Evolutionary conservation across 106 monocot species (phyloP).

Genomic region (Acorus calamus): DNA sequence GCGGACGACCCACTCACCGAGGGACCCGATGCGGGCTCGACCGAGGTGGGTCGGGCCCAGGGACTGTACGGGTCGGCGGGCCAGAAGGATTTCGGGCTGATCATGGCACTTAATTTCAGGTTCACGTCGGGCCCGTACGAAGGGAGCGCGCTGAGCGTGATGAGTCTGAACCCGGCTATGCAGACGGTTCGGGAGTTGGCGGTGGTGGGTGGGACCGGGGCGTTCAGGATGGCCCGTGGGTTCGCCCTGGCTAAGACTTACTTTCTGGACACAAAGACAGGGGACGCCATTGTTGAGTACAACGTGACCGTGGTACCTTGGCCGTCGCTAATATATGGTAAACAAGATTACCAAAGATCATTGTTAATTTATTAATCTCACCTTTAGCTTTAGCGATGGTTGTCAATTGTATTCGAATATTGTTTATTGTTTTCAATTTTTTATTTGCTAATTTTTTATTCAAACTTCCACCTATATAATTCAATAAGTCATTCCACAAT

Average conservation of each 20-base stretch:
- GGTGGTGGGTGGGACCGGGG: conserved; percentile 23
- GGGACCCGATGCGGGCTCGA: conserved; percentile 9
- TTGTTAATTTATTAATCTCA: too few species aligned
- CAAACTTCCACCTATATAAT: too few species aligned
- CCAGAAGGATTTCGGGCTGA: conserved; percentile 2
- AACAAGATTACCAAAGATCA: too few species aligned
- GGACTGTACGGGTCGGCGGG: conserved; percentile 14
- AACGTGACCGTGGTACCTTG: conserved; percentile 21
- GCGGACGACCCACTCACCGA: conserved; percentile 34
- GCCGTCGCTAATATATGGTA: too few species aligned
- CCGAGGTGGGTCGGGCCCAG: conserved; percentile 22
- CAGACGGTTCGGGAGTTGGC: conserved; percentile 13
- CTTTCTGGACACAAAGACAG: conserved; percentile 1
- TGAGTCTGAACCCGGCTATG: conserved; percentile 14
- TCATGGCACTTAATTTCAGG: conserved; percentile 28
- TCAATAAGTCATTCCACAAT: too few species aligned
- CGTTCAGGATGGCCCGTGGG: conserved; percentile 24
- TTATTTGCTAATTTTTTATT: too few species aligned
- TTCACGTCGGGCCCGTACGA: neutral
- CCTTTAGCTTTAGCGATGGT: too few species aligned
- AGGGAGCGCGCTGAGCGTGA: conserved; percentile 25
- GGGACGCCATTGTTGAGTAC: conserved; percentile 26
- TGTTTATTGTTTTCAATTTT: too few species aligned
- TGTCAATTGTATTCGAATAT: too few species aligned
- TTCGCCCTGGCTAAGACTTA: conserved; percentile 4